These are phyloP conservation scores for Coniferiporia weirii DNA, from an alignment of 1,284 basidiomycete species.

Conservation along the genomic window DNA sequence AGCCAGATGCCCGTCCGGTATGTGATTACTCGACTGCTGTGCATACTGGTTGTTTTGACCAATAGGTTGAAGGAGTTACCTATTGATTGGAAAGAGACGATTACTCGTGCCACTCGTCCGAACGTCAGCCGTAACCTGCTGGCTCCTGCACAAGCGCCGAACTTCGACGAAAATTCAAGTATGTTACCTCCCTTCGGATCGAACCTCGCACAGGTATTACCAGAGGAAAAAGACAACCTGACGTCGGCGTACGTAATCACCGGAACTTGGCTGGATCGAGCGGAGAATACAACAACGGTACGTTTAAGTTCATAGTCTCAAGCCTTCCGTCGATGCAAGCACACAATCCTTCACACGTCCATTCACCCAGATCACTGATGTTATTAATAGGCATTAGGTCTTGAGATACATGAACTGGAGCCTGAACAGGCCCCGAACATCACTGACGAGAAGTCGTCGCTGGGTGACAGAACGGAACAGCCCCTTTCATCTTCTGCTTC, in stretches of 20 bases:
- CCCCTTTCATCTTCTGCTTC: not conserved
- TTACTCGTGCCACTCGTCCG: conserved; percentile 2
- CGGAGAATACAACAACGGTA: conserved; percentile 7
- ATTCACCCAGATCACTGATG: not conserved
- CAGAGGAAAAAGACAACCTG: not conserved
- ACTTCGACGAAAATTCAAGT: not conserved
- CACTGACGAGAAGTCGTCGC: not conserved
- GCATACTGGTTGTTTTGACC: not conserved
- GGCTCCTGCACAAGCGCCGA: not conserved
- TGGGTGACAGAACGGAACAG: not conserved
- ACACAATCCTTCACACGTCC: not conserved
- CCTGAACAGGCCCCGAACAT: not conserved
- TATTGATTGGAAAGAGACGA: conserved; percentile 15
- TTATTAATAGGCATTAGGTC: conserved; percentile 1
- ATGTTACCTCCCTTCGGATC: conserved; percentile 1
- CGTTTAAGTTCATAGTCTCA: not conserved
- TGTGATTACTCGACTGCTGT: not conserved
- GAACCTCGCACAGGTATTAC: not conserved
- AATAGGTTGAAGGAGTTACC: conserved; percentile 3
- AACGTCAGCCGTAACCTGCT: not conserved
- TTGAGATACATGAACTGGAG: conserved; percentile 11
- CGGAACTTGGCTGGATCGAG: not conserved
- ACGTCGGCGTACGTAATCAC: not conserved
- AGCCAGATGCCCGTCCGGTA: conserved; percentile 1
- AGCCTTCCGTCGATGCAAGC: not conserved